Conservation (phyloP, 768 basidiomycete species). For the Daedaleopsis nitida region DNA sequence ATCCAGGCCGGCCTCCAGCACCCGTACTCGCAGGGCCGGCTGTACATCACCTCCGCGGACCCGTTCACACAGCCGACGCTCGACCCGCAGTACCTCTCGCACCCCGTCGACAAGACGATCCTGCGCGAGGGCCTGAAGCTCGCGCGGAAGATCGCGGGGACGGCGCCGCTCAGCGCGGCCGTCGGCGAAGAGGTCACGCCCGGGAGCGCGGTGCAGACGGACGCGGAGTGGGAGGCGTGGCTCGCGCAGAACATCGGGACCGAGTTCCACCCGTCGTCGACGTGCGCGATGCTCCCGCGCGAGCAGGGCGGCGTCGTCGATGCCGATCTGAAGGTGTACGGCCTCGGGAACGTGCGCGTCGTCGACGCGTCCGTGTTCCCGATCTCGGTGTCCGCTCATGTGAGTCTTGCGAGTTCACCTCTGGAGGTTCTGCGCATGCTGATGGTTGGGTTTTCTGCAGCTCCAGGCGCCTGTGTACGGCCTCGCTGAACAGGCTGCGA, state of each 20-base stretch:
- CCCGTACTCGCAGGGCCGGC: constrained; percentile 63
- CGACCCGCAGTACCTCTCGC: constrained; percentile 66
- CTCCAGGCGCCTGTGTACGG: constrained; percentile 40
- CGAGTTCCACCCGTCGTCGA: constrained; percentile 62
- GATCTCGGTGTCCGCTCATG: constrained; percentile 51
- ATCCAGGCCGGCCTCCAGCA: constrained; percentile 72
- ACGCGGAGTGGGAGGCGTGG: constrained; percentile 60
- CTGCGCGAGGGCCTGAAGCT: constrained; percentile 65
- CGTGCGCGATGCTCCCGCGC: constrained; percentile 60
- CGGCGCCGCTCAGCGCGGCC: constrained; percentile 49
- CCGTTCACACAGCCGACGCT: constrained; percentile 63
- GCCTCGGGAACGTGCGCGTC: constrained; percentile 57
- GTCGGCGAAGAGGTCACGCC: constrained; percentile 52
- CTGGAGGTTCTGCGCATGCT: neutral
- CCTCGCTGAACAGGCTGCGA: constrained; percentile 50
- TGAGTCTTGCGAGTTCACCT: constrained; percentile 21
- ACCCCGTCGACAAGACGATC: constrained; percentile 50
- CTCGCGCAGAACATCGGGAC: constrained; percentile 45
- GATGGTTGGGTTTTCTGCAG: neutral
- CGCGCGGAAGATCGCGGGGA: constrained; percentile 54
- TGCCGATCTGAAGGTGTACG: constrained; percentile 56
- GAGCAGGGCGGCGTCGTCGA: constrained; percentile 60
- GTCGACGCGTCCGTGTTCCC: constrained; percentile 62
- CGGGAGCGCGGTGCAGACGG: constrained; percentile 50
- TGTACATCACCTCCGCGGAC: constrained; percentile 60